phyloP scores from a whole-genome alignment of 345 rosid species.

The Populus pruinosa region DNA sequence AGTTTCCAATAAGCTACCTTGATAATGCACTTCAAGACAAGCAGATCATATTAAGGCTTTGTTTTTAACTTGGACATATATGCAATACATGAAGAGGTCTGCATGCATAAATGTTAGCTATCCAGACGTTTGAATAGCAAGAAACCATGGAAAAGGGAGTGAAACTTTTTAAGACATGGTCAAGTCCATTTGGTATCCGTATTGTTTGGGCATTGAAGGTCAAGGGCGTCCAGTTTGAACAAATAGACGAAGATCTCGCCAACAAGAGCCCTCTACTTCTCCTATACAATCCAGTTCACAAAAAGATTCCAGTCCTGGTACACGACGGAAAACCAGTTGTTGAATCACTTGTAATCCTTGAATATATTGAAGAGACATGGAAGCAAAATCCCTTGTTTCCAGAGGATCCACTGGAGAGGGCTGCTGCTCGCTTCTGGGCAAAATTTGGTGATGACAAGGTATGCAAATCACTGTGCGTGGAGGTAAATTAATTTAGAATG shows the following conservation, averaged over 20 bases:
- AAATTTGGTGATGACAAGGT: conserved; percentile 36
- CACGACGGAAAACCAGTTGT: conserved; percentile 28
- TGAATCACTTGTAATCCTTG: conserved; percentile 35
- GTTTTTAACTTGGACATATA: too few relatives aligned
- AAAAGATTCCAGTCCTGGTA: conserved; percentile 32
- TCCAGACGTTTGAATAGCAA: not conserved
- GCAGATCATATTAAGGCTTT: too few relatives aligned
- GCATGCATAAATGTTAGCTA: not conserved
- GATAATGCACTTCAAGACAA: too few relatives aligned
- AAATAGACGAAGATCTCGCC: conserved; percentile 32
- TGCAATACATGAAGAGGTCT: too few relatives aligned
- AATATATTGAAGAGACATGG: conserved; percentile 39
- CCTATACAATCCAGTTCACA: conserved; percentile 29
- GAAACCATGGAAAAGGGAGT: conserved; percentile 25
- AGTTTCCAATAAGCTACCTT: too few relatives aligned
- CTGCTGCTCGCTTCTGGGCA: conserved; percentile 32
- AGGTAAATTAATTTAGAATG: not conserved
- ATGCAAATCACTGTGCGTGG: not conserved
- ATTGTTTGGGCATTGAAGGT: conserved; percentile 34
- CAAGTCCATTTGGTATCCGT: conserved; percentile 25
- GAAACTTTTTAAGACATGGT: conserved; percentile 41
- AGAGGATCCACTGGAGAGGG: conserved; percentile 20
- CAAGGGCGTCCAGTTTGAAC: conserved; percentile 25
- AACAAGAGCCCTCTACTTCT: conserved; percentile 29
- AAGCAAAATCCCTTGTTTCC: conserved; percentile 29